Evolutionary conservation across 345 rosid species (phyloP), one percentile per base, ranked within the genome.

Genomic region (Crucihimalaya himalaica): DNA sequence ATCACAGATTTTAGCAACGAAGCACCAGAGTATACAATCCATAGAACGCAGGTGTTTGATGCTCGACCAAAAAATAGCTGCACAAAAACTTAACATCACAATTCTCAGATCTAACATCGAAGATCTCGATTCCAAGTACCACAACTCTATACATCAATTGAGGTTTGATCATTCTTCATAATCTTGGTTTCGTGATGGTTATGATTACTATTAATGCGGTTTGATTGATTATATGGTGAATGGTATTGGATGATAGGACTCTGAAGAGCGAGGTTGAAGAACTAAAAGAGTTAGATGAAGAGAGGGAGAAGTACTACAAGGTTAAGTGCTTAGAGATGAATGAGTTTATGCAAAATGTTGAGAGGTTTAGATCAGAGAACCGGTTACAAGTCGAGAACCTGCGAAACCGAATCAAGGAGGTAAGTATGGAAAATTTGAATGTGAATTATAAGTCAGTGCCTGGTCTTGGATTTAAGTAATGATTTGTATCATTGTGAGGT

Each of bases 251-350:
- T 9, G 8, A 55, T 76, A 92, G 94, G 84, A 71, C 6, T 16
- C 74, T 89, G 74, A 89, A 80, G 75, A 63, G 76, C 48, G 90
- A 83, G 70, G 65, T 88, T 61, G 87, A 79, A 68, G 92, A 88
- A 78, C 74, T 85, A 58, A 88, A 82, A 75, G 83, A 73, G 68
- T 5, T 58, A 67, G 86, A 84, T 59, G 61, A 82, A 76, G 92
- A 85, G 69, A 84, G 79, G 78, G 84, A 88, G 13, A 79, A 66
- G 72, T 84, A 75, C 50, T 92, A 89, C 57, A 63, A 60, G 11
- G 42, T 40, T 48, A 88, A 80, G 72, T 40, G 62, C 16, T 25
- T 19, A 4, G 89, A 92, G 77, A 92, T 89, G 87, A 71, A 80
- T 18, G 84, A 35, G 20, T 89, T 89, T 23, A 80, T 63, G 63